Evolutionary conservation across 2,329 filamentous ascomycete genomes (phyloP).

Genomic region (Dichotomopilus funicola): DNA sequence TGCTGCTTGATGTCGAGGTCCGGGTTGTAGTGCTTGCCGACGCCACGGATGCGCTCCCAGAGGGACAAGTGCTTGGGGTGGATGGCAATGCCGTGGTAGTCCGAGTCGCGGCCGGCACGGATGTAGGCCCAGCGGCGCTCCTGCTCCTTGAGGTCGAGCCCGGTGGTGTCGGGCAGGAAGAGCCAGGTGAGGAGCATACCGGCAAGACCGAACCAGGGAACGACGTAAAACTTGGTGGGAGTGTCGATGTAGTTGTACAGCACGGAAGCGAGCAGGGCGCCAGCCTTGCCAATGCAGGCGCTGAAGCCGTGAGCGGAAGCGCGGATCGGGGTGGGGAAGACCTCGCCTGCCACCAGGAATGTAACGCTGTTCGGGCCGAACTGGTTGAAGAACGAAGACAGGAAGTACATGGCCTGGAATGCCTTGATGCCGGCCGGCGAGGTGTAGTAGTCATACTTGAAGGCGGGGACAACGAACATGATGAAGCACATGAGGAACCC

Average conservation of each 20-base stretch:
- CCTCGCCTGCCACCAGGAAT: conserved; percentile 91
- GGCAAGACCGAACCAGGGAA: conserved; percentile 89
- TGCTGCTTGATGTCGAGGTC: conserved; percentile 76
- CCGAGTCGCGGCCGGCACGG: conserved; percentile 64
- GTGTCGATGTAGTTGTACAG: conserved; percentile 92
- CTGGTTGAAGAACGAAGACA: conserved; percentile 98
- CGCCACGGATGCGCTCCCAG: conserved; percentile 76
- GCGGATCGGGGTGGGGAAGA: conserved; percentile 91
- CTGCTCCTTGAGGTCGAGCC: conserved; percentile 93
- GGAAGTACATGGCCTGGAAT: conserved; percentile 99
- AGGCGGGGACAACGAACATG: conserved; percentile 86
- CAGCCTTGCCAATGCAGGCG: conserved; percentile 83
- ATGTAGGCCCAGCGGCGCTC: conserved; percentile 90
- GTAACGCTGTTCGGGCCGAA: conserved; percentile 95
- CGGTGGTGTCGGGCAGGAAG: conserved; percentile 95
- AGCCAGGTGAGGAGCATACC: conserved; percentile 77
- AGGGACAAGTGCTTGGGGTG: conserved; percentile 82
- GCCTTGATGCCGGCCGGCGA: conserved; percentile 62
- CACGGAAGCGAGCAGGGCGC: conserved; percentile 78
- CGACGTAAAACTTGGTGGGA: conserved; percentile 80
- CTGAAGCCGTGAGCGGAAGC: conserved; percentile 92
- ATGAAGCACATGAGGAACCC: conserved; percentile 92
- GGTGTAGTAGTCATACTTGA: conserved; percentile 81
- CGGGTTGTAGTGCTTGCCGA: conserved; percentile 76
- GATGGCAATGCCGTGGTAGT: conserved; percentile 91